Evolutionary conservation across 805 yeast genomes (phyloP).

Genomic region (Yamadazyma olivae): DNA sequence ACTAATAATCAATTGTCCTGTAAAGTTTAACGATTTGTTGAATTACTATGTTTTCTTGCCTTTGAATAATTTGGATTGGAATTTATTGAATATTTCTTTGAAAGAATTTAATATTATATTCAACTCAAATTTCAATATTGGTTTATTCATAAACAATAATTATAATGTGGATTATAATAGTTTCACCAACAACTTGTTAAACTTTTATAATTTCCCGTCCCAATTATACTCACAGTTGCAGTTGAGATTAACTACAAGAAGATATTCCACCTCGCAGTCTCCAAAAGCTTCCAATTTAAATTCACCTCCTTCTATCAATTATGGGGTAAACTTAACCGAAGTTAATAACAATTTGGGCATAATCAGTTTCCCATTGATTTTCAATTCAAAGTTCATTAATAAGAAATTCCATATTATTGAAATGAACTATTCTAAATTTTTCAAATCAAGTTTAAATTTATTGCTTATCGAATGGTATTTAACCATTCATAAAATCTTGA

Average conservation of each 20-base stretch:
- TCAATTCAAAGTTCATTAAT: constrained; percentile 31
- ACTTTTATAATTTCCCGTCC: constrained; percentile 10
- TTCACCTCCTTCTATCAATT: not conserved
- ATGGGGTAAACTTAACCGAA: constrained; percentile 7
- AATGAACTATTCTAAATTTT: constrained; percentile 17
- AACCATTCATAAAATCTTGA: constrained; percentile 41
- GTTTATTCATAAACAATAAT: constrained; percentile 8
- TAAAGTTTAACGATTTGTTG: constrained; percentile 48
- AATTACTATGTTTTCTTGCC: constrained; percentile 40
- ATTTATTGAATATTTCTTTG: constrained; percentile 41
- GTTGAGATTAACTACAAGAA: not conserved
- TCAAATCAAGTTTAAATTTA: constrained; percentile 20
- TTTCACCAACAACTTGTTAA: constrained; percentile 15
- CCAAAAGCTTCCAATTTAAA: not conserved
- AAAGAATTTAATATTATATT: constrained; percentile 39
- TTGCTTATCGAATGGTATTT: constrained; percentile 46
- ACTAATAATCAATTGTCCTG: constrained; percentile 48
- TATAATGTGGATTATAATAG: constrained; percentile 9
- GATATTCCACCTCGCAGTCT: not conserved
- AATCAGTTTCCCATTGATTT: constrained; percentile 47
- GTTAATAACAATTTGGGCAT: constrained; percentile 53
- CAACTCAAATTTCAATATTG: constrained; percentile 8
- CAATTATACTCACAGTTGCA: not conserved
- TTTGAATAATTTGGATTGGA: constrained; percentile 43
- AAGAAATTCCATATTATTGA: constrained; percentile 15